These are phyloP conservation scores for Poa pratensis DNA, from an alignment of 176 grass and related monocot species.

Conservation along the genomic window DNA sequence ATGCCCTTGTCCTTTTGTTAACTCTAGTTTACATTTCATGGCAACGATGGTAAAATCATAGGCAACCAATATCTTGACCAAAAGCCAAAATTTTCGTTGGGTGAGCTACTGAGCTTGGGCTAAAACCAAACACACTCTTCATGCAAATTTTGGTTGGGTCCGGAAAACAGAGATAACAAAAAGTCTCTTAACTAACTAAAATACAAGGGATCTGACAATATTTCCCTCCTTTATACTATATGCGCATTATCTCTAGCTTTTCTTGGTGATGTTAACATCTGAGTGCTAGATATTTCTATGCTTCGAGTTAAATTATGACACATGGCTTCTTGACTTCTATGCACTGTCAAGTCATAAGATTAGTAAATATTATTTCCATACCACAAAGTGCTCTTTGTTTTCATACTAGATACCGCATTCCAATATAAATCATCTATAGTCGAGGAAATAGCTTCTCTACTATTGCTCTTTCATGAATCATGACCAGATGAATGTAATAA, in stretches of 20 bases:
- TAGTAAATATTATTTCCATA: slow-evolving; percentile 1
- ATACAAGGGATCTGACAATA: neutral
- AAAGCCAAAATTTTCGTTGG: neutral
- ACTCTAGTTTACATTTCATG: neutral
- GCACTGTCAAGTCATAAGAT: neutral
- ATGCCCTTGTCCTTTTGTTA: neutral
- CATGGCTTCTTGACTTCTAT: neutral
- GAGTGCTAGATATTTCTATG: neutral
- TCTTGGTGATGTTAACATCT: neutral
- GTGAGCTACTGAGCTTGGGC: neutral
- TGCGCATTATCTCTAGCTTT: neutral
- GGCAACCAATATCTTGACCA: neutral
- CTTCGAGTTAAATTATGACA: neutral
- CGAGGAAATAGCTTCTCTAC: neutral
- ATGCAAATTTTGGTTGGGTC: neutral
- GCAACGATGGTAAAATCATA: neutral
- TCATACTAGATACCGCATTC: neutral
- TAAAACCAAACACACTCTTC: neutral
- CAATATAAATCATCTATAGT: neutral
- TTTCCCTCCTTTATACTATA: neutral
- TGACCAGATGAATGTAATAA: neutral
- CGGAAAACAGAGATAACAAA: neutral
- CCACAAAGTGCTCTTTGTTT: neutral
- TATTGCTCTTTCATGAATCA: slow-evolving; percentile 8
- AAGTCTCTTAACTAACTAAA: neutral